Evolutionary conservation across 305 asterid species (phyloP), one percentile per base, ranked within the genome.

Genomic region (Euphrasia arctica): DNA sequence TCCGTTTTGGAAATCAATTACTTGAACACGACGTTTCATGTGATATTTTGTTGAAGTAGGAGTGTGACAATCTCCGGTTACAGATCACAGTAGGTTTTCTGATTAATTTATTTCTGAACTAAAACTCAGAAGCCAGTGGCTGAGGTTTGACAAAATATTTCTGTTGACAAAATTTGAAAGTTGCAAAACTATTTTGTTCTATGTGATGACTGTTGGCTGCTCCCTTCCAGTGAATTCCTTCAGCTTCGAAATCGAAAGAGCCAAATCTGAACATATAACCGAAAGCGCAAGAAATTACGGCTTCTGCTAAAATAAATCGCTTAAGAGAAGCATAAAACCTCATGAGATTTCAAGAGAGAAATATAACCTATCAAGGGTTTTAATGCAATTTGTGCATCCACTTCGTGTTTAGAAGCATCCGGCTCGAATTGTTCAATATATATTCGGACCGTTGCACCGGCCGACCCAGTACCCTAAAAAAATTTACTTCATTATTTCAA

Each of bases 191-290:
- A 36, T 22, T 68, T 65, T 45, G 64, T 29, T 71, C 72, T 83
- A 92, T 72, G 98, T 89, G 69, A 92, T 89, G 74, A 92, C 98
- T 9, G 98, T 89, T 63, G 98, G 97, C 79, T 85, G 79, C 73
- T 92, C 94, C 74, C 96, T 81, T 66, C 97, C 97, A 0, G 98
- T 89, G 82, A 87, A 92, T 57, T 87, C 95, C 77, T 84, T 82
- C 61, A 92, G 83, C 85, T 84, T 89, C n/a, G 97, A 92, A 39
- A 83, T 67, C 8, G 90, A 82, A 36, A 92, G 72, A 0, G 98
- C 96, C 76, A 92, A 66, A 77, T 92, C 97, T 91, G 78, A 77
- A 54, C 60, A 68, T 18, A 75, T 18, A 64, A 51, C 65, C 51
- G 58, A 6, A 62, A 54, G 42, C 36, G 22, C 32, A 69, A 50